A percentile compares a stretch with the other conserved stretches of the same genome.
phyloP scores from a whole-genome alignment of 179 eudicot species.

The Silene vulgaris region DNA sequence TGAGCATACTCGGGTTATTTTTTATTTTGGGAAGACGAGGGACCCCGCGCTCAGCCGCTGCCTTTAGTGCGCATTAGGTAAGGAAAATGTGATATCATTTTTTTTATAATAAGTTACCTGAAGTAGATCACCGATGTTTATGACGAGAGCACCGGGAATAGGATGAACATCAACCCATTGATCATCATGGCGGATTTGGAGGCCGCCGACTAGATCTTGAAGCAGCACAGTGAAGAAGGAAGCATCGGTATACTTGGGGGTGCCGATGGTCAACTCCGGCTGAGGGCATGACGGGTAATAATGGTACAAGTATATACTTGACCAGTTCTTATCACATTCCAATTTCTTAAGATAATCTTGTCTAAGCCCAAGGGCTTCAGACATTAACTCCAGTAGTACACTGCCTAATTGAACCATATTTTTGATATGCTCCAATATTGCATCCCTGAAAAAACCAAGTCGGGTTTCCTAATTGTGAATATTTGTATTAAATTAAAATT shows the following conservation, averaged over 20 bases:
- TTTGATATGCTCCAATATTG: slow-evolving; percentile 15
- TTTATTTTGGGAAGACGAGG: no score
- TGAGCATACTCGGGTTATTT: no score
- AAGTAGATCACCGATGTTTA: slow-evolving; percentile 23
- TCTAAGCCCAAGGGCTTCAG: slow-evolving; percentile 28
- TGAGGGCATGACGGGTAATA: slow-evolving; percentile 35
- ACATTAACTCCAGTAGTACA: slow-evolving; percentile 20
- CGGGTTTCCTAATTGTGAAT: no score
- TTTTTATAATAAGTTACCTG: slow-evolving; percentile 15
- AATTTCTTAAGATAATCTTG: slow-evolving; percentile 15
- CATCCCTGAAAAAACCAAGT: slow-evolving; percentile 22
- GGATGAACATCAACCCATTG: slow-evolving; percentile 29
- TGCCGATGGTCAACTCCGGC: slow-evolving; percentile 31
- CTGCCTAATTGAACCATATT: slow-evolving; percentile 10
- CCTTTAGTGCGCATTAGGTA: neutral
- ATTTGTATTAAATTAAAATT: no score
- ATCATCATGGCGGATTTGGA: slow-evolving; percentile 24
- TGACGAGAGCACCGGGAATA: slow-evolving; percentile 21
- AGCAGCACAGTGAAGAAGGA: slow-evolving; percentile 23
- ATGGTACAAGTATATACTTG: slow-evolving; percentile 13
- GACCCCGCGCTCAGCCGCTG: no score
- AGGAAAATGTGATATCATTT: no score
- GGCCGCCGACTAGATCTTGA: slow-evolving; percentile 31
- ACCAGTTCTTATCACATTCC: slow-evolving; percentile 19
- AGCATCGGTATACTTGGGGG: slow-evolving; percentile 23